Conservation (phyloP, 495 filamentous ascomycete genomes). For the Podospora anserina region DNA sequence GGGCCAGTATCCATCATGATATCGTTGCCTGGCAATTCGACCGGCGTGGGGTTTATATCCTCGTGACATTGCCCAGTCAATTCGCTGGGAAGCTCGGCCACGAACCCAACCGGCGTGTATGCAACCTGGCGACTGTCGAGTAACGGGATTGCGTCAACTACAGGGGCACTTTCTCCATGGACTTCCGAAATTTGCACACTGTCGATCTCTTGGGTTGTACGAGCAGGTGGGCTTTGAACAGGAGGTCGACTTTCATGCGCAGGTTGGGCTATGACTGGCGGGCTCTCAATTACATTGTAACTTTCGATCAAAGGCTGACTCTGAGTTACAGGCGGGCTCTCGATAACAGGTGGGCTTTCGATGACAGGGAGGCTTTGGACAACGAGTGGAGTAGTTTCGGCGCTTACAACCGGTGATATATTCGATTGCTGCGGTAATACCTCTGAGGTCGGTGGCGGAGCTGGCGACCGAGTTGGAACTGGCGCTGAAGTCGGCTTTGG, state of each 20-base stretch:
- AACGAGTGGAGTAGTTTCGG: conserved; percentile 24
- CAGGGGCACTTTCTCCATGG: not conserved
- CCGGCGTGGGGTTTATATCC: conserved; percentile 40
- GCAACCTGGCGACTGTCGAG: conserved; percentile 22
- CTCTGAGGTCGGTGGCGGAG: not conserved
- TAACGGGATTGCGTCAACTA: conserved; percentile 10
- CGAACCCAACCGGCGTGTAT: conserved; percentile 38
- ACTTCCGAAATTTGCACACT: not conserved
- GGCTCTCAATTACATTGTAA: conserved; percentile 15
- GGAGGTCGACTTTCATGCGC: not conserved
- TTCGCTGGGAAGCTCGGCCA: conserved; percentile 44
- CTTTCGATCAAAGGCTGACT: conserved; percentile 4
- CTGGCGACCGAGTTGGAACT: not conserved
- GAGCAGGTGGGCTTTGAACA: conserved; percentile 18
- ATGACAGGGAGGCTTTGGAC: conserved; percentile 9
- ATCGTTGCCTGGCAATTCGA: conserved; percentile 39
- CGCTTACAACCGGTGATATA: conserved; percentile 24
- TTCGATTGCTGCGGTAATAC: not conserved
- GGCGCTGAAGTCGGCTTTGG: not conserved
- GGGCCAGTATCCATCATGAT: conserved; percentile 15
- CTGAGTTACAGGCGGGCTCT: conserved; percentile 21
- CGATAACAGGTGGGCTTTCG: conserved; percentile 5
- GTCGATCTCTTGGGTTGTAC: conserved; percentile 15
- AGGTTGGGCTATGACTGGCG: conserved; percentile 12
- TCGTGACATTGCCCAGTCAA: conserved; percentile 33